Conservation (phyloP, 148 eudicot genomes). For the Nepenthes gracilis region DNA sequence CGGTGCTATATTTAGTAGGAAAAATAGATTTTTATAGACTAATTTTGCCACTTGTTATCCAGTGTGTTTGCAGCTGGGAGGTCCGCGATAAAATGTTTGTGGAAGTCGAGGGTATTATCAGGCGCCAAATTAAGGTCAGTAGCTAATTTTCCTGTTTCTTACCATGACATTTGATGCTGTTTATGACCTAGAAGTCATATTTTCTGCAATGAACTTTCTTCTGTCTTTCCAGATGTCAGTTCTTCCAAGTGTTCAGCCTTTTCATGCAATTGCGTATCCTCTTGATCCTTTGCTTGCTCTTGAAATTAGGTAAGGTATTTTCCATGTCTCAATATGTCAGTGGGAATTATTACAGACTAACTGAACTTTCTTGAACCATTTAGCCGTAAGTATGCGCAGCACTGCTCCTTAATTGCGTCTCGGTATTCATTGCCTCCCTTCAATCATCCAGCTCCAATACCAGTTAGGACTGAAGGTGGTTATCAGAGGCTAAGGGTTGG, state of each 20-base stretch:
- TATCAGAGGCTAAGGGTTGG: constrained; percentile 67
- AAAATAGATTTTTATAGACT: neutral
- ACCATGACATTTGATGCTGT: neutral
- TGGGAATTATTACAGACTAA: constrained; percentile 2
- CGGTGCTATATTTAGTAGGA: neutral
- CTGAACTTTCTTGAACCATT: neutral
- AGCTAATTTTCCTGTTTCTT: neutral
- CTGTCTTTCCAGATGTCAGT: constrained; percentile 54
- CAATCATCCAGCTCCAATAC: constrained; percentile 61
- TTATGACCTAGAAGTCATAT: neutral
- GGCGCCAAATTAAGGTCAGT: constrained; percentile 75
- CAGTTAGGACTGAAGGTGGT: constrained; percentile 53
- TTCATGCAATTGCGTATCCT: constrained; percentile 96
- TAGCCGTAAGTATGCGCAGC: constrained; percentile 84
- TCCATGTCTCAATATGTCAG: neutral
- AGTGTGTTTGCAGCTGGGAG: constrained; percentile 97
- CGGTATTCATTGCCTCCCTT: constrained; percentile 73
- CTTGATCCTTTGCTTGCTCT: constrained; percentile 84
- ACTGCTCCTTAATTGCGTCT: constrained; percentile 77
- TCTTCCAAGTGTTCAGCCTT: constrained; percentile 96
- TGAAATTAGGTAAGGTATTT: constrained; percentile 56
- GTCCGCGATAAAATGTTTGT: constrained; percentile 78
- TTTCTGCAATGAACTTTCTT: constrained; percentile 2
- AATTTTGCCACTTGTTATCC: constrained; percentile 1
- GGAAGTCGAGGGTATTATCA: constrained; percentile 87